Conservation (phyloP, 2,329 filamentous ascomycete genomes). For the Daldinia sp. region DNA sequence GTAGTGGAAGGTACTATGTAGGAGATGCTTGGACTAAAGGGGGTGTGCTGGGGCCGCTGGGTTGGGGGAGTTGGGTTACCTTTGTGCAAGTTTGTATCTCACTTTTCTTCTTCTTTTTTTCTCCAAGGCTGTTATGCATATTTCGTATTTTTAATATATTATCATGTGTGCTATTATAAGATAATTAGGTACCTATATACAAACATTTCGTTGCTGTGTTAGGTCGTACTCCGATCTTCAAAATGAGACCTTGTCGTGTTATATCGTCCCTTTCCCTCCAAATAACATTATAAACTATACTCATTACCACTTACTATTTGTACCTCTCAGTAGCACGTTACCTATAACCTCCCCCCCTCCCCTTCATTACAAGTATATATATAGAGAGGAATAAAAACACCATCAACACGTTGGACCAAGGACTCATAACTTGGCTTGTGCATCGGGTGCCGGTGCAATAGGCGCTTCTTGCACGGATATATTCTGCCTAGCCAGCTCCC, state of each 20-base stretch:
- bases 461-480: slow-evolving; percentile 36
- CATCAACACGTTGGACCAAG: too few relatives aligned
- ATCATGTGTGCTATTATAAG: background rate
- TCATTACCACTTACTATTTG: too few relatives aligned
- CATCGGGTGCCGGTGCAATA: slow-evolving; percentile 19
- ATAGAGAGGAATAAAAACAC: background rate
- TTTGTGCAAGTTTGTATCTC: background rate
- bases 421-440: slow-evolving; percentile 32
- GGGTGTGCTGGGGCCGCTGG: slow-evolving; percentile 28
- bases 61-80: slow-evolving; percentile 27
- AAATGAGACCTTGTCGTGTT: background rate
- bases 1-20: background rate
- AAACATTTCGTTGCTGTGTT: background rate
- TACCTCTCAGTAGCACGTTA: too few relatives aligned
- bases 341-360: background rate
- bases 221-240: background rate
- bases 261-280: background rate
- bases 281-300: background rate
- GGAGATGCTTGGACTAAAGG: slow-evolving; percentile 1
- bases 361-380: background rate
- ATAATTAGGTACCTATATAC: background rate
- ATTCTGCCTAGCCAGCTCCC: slow-evolving; percentile 48
- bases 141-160: background rate
- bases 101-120: background rate
- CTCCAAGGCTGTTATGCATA: too few relatives aligned